Conservation (phyloP, 2,329 filamentous ascomycete species). For the Thermoascus crustaceus region DNA sequence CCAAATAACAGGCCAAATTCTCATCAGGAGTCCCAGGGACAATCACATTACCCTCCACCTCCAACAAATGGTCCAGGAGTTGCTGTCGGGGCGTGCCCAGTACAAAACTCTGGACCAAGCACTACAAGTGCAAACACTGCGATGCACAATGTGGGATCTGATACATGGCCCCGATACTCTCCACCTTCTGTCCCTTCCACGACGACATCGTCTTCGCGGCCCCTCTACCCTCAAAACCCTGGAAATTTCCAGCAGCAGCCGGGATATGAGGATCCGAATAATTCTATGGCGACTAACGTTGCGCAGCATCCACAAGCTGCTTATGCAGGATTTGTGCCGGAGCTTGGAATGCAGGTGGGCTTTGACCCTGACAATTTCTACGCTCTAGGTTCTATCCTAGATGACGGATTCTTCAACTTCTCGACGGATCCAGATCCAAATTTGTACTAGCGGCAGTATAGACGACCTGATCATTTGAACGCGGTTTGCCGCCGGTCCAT, state of each 20-base stretch:
- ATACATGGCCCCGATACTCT: conserved; percentile 9
- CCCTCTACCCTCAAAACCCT: conserved; percentile 3
- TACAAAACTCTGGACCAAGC: not conserved
- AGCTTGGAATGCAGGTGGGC: conserved; percentile 18
- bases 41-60: not conserved
- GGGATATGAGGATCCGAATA: not conserved
- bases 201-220: conserved; percentile 8
- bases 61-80: conserved; percentile 1
- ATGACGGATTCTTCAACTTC: conserved; percentile 22
- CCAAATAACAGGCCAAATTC: conserved; percentile 9
- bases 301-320: conserved; percentile 11
- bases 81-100: not conserved
- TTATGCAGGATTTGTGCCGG: conserved; percentile 16
- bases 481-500: too few species aligned
- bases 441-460: conserved; percentile 4
- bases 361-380: conserved; percentile 23
- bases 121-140: conserved; percentile 2
- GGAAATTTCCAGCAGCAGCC: conserved; percentile 1
- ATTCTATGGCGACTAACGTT: conserved; percentile 11
- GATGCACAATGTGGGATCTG: too few species aligned
- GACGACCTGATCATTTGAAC: too few species aligned
- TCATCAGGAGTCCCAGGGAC: not conserved
- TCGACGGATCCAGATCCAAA: conserved; percentile 8
- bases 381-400: conserved; percentile 24
- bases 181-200: conserved; percentile 7